A percentile compares a stretch with the other conserved stretches of the same genome.
Conservation (phyloP, 805 yeast species). For the Wickerhamomyces bovis region DNA sequence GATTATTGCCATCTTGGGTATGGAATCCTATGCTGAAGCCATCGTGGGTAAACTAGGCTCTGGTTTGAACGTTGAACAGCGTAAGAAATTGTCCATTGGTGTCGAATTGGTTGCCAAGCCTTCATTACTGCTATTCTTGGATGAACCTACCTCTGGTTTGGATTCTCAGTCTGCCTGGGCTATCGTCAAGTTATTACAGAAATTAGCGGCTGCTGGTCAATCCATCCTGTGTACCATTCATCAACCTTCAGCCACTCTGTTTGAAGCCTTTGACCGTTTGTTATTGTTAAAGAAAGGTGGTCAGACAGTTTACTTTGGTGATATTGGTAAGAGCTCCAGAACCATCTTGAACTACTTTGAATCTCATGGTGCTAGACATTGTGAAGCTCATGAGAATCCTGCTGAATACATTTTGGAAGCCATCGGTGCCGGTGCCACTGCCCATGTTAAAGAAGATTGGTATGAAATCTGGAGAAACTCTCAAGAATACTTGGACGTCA, state of each 20-base stretch:
- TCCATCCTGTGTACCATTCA: slow-evolving; percentile 68
- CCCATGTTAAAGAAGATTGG: slow-evolving; percentile 51
- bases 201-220: slow-evolving; percentile 49
- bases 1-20: slow-evolving; percentile 52
- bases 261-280: slow-evolving; percentile 12
- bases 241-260: slow-evolving; percentile 43
- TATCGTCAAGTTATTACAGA: slow-evolving; percentile 48
- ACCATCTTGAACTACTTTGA: slow-evolving; percentile 39
- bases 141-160: slow-evolving; percentile 63
- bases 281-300: slow-evolving; percentile 61
- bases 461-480: slow-evolving; percentile 50
- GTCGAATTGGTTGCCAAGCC: slow-evolving; percentile 61
- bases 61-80: slow-evolving; percentile 54
- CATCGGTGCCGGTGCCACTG: slow-evolving; percentile 80
- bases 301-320: slow-evolving; percentile 67
- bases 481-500: slow-evolving; percentile 25
- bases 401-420: slow-evolving; percentile 71
- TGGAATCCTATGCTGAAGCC: slow-evolving; percentile 58
- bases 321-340: slow-evolving; percentile 53
- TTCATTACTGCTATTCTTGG: slow-evolving; percentile 47
- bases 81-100: slow-evolving; percentile 57
- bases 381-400: slow-evolving; percentile 52
- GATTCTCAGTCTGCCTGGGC: slow-evolving; percentile 64
- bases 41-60: slow-evolving; percentile 65
- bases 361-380: slow-evolving; percentile 55